Evolutionary conservation across 306 rosid species (phyloP), one percentile per base, ranked within the genome.

Genomic region (Psophocarpus tetragonolobus): DNA sequence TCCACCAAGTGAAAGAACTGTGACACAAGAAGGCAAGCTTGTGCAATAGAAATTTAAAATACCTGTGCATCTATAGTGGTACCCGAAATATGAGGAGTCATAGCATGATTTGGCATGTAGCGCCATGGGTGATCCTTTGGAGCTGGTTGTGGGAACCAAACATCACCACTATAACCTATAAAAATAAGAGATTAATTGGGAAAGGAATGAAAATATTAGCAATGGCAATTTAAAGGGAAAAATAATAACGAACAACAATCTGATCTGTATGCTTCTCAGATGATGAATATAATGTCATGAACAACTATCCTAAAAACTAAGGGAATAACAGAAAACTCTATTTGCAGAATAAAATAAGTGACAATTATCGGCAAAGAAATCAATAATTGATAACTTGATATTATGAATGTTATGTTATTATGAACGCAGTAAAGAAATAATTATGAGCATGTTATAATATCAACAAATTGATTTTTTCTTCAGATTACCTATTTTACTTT

Each of bases 71-170:
- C 99, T 20, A 95, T 95, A 76, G 99, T 95, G 82, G 99, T 95
- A 21, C 99, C 97, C 42, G 97, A 95, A 71, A 88, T 53, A 77
- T 95, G 99, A 75, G 99, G 99, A 68, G 99, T 95, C 99, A 95
- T 95, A 38, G 99, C 97, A 15, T 95, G 97, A 82, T 95, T 95
- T 20, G 98, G 97, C 98, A 95, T 95, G 86, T 89, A 83, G 53
- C 99, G 99, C 99, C 99, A 95, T 69, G 99, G 99, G 71, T 95
- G 99, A 82, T 95, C 99, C 84, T 95, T 92, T 8, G 99, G 99
- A 73, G 99, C 97, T 51, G 99, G 99, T 77, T 95, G 99, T 24
- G 96, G 97, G 58, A 68, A 29, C 99, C 99, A 92, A 69, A 95
- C 98, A 85, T 95, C 98, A 5, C 98, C 98, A 68, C 98, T 77